Base-by-base conservation (phyloP, 371 early-diverging fungal genomes). In the Circinella minor region DNA sequence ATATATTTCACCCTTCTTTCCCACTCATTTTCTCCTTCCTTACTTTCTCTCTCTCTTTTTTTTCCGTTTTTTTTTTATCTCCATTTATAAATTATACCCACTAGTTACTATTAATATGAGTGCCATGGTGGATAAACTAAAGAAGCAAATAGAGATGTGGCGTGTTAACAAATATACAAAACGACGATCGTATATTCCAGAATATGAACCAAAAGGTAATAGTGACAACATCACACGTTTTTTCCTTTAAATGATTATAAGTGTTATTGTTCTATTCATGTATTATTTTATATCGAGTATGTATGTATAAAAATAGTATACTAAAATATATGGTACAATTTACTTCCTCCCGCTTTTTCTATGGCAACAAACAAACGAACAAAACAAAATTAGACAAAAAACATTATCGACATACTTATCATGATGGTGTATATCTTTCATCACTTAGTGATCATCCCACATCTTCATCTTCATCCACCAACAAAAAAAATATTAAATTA, bases 131-230 rank as follows among this genome's bases (percentile, higher is more conserved):
- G 61, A 59, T 60, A 67, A 67, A 57, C 15, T 67, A 20, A 67
- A 67, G 49, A 67, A 43, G 48, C 68, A 67, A 51, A 59, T 67
- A 36, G 68, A 67, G 36, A 39, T 67, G 46, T 67, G 68, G 68
- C 59, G 61, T 36, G 61, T 67, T 15, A 49, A 37, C 36, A 67
- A 67, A 38, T 67, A 67, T 14, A 67, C 68, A n/a, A 67, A 67
- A 67, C 59, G 68, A 17, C 60, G 68, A 15, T 61, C 61, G 9
- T 67, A 67, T 61, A 38, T 61, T 39, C 65, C 65, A 2, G 65
- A 49, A 54, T 65, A 37, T n/a, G 65, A 65, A 54, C 49, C 65
- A 20, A 65, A 38, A 65, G 65, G 65, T 65, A 36, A 43, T 3
- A 10, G 7, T 5, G 18, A 34, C 9, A 7, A 63, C 47, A 43